A percentile compares a stretch with the other conserved stretches of the same genome.
Conservation (phyloP, 1,284 basidiomycete species). For the Pyrrhoderma noxium region DNA sequence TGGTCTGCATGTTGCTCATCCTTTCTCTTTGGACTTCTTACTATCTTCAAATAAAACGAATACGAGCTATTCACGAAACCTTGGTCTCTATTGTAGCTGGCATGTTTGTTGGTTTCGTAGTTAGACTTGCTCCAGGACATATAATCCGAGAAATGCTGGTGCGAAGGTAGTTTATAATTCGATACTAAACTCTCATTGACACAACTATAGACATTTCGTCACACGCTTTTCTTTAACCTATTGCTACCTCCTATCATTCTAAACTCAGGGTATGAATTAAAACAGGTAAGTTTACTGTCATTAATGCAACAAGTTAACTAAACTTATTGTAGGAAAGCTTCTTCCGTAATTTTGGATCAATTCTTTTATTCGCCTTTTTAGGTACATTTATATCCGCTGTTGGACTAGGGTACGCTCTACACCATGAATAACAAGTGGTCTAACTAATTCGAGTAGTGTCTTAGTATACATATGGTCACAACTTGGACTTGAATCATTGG, state of each 20-base stretch:
- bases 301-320: slow-evolving; percentile 4
- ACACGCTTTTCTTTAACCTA: slow-evolving; percentile 97
- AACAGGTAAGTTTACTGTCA: slow-evolving; percentile 57
- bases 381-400: slow-evolving; percentile 97
- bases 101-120: slow-evolving; percentile 91
- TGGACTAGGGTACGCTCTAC: slow-evolving; percentile 77
- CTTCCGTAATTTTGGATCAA: slow-evolving; percentile 96
- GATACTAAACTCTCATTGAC: not conserved
- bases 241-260: slow-evolving; percentile 97
- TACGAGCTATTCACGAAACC: slow-evolving; percentile 95
- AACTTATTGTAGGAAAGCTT: slow-evolving; percentile 77
- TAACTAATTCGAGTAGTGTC: slow-evolving; percentile 59
- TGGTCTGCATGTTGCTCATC: slow-evolving; percentile 91
- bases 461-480: slow-evolving; percentile 94
- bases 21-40: slow-evolving; percentile 95
- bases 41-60: slow-evolving; percentile 94
- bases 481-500: slow-evolving; percentile 81
- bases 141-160: slow-evolving; percentile 97
- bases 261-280: slow-evolving; percentile 96
- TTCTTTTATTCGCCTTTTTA: slow-evolving; percentile 92
- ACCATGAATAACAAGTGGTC: slow-evolving; percentile 17
- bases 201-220: slow-evolving; percentile 77
- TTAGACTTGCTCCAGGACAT: slow-evolving; percentile 86
- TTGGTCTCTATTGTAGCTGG: slow-evolving; percentile 93
- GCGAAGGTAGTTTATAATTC: slow-evolving; percentile 1